Evolutionary conservation across 2,329 filamentous ascomycete genomes (phyloP), one percentile per base, ranked within the genome.

Genomic region (Bipolaris cookei): DNA sequence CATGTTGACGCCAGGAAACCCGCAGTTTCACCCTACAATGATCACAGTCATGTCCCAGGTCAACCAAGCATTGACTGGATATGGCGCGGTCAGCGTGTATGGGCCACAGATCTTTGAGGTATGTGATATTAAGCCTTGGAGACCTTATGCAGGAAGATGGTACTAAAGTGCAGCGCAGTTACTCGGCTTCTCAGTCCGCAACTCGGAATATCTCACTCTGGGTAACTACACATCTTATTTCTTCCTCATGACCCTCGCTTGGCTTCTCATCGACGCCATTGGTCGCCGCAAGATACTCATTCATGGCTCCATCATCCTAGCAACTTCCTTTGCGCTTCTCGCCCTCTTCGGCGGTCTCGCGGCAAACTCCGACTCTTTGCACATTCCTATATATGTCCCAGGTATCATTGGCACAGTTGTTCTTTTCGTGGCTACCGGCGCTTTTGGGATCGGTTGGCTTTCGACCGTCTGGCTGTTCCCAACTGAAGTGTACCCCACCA

Each of bases 161-260:
- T 43, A 80, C 83, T 21, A 82, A 86, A 60, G 83, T 84, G 49
- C 84, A 84, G 6, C 21, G 68, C 77, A 86, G 69, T 81, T 88
- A 8, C 80, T 88, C 3, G 84, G 85, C 14, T 86, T 87, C 67
- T 69, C 72, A 16, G 79, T 82, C 34, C 74, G 73, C 3, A 74
- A 73, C 14, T 81, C 85, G 1, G 85, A 88, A 68, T 83, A 81
- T 58, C 73, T 86, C 13, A 87, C 85, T 0, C 79, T 86, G 43
- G 84, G 79, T 25, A 88, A 88, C 72, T 88, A 87, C 72, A 73
- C 84, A 38, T 85, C 81, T 16, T 88, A 88, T 71, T 84, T 87
- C 66, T 61, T 83, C 46, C 80, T 86, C 62, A 88, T 87, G 85
- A 87, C 84, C 0, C 70, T 85, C 8, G 84, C 85, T 4, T 88